These are phyloP conservation scores for Penicillium sp. DNA, from an alignment of 2,329 filamentous ascomycete genomes.

Conservation along the genomic window DNA sequence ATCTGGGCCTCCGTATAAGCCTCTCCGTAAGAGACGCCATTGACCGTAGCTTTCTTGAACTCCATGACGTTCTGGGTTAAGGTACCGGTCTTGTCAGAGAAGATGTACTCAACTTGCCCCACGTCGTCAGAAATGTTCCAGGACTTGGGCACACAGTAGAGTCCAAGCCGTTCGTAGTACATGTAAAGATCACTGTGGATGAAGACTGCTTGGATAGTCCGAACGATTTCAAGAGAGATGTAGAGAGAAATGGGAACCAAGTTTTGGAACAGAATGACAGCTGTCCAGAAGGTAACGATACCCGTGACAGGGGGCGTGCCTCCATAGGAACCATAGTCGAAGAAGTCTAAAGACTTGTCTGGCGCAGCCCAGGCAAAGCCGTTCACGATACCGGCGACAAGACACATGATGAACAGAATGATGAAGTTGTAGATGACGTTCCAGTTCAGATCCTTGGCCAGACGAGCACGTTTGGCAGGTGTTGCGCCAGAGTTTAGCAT, in stretches of 20 bases:
- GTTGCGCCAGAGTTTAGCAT: slow-evolving; percentile 98
- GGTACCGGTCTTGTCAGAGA: slow-evolving; percentile 91
- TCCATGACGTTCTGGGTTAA: slow-evolving; percentile 95
- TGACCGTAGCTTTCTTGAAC: slow-evolving; percentile 97
- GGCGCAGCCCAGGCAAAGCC: slow-evolving; percentile 75
- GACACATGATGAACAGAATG: slow-evolving; percentile 84
- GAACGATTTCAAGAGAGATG: slow-evolving; percentile 93
- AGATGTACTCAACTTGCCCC: slow-evolving; percentile 98
- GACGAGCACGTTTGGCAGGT: slow-evolving; percentile 86
- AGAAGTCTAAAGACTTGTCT: slow-evolving; percentile 72
- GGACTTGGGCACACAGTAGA: slow-evolving; percentile 92
- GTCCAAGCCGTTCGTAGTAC: slow-evolving; percentile 94
- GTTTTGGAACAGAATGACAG: slow-evolving; percentile 93
- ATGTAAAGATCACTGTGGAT: slow-evolving; percentile 95
- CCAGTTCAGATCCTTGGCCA: slow-evolving; percentile 92
- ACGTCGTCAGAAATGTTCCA: slow-evolving; percentile 99
- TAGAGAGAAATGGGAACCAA: slow-evolving; percentile 98
- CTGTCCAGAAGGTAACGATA: slow-evolving; percentile 96
- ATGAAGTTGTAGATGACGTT: slow-evolving; percentile 97
- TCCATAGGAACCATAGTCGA: slow-evolving; percentile 83
- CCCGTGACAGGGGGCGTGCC: slow-evolving; percentile 73
- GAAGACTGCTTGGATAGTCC: slow-evolving; percentile 89
- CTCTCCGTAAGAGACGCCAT: slow-evolving; percentile 93
- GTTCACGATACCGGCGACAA: slow-evolving; percentile 79
- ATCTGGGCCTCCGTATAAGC: slow-evolving; percentile 96